Conservation (phyloP, 2,329 filamentous ascomycete genomes). For the Ophiognomonia clavigignenti-juglandacearum region DNA sequence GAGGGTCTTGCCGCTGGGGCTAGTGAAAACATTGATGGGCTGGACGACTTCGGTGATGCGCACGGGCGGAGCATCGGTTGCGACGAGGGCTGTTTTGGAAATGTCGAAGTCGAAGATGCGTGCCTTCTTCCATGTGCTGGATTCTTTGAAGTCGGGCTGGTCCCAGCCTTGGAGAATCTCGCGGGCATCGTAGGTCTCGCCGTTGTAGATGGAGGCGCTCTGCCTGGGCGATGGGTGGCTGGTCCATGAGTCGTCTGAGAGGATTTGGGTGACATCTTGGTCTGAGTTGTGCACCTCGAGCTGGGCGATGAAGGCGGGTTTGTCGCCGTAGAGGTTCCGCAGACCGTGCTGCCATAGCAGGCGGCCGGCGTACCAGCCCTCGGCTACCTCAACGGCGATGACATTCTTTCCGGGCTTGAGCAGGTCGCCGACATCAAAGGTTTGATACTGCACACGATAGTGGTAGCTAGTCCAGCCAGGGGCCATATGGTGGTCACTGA, state of each 20-base stretch:
- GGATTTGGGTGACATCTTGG: conserved; percentile 18
- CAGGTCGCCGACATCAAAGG: conserved; percentile 34
- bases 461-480: conserved; percentile 42
- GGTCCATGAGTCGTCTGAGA: conserved; percentile 27
- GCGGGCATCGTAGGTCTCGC: conserved; percentile 27
- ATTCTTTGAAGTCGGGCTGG: not conserved
- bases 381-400: conserved; percentile 41
- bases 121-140: not conserved
- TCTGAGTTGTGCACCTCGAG: conserved; percentile 22
- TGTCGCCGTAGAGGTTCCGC: conserved; percentile 28
- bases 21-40: conserved; percentile 5
- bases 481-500: conserved; percentile 28
- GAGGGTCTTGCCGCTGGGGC: conserved; percentile 36
- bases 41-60: conserved; percentile 22
- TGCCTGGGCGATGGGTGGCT: conserved; percentile 17
- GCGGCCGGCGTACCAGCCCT: conserved; percentile 46
- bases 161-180: conserved; percentile 20
- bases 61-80: conserved; percentile 29
- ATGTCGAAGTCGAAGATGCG: conserved; percentile 19
- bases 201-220: conserved; percentile 24
- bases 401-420: conserved; percentile 31
- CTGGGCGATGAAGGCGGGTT: conserved; percentile 25
- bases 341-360: conserved; percentile 26
- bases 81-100: conserved; percentile 17
- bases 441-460: conserved; percentile 37